Base-by-base conservation (phyloP, 345 rosid genomes). In the Hibiscus syriacus region DNA sequence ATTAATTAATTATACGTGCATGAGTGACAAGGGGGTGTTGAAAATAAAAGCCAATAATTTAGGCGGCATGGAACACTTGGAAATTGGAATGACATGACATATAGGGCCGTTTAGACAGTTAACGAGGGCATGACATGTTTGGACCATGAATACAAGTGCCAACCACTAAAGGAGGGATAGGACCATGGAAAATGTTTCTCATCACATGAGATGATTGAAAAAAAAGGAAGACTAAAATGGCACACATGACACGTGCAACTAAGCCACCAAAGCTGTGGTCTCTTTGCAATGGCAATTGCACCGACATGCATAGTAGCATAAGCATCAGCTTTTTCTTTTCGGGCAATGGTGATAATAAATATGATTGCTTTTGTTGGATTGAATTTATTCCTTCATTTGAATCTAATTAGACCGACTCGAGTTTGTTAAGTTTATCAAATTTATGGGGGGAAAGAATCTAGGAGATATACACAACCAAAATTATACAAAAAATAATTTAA, bases 151-250 rank as follows among this genome's bases (percentile, higher is more conserved):
- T 20, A 66, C 48, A 46, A 72, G 55, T 60, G 64, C 39, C 63
- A 59, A 55, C 77, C 78, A 80, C 77, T 62, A 60, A 22, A 29
- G n/a, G 12, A 19, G 46, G 16, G 16, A 50, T 79, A 65, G 76
- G 77, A 62, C 79, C 78, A 69, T 46, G 65, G 69, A 59, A 52
- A 58, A 29, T 58, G 72, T 38, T 70, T 65, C 17, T 46, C 58
- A 71, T 73, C 78, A 62, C 76, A 20, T 69, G 76, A 71, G 55
- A 73, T 63, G 80, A 70, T 61, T 46, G n/a, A 32, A n/a, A n/a
- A 23, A 46, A 79, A 74, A 66, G 11, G 72, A 48, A 45, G 53
- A 68, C 43, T 63, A 29, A 30, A 56, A 19, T 39, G 26, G 55
- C 7, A 16, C 55, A 64, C 0, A 29, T 3, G 32, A 29, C 48